Evolutionary conservation across 2,329 filamentous ascomycete species (phyloP).

Genomic region (Colletotrichum eleusines): DNA sequence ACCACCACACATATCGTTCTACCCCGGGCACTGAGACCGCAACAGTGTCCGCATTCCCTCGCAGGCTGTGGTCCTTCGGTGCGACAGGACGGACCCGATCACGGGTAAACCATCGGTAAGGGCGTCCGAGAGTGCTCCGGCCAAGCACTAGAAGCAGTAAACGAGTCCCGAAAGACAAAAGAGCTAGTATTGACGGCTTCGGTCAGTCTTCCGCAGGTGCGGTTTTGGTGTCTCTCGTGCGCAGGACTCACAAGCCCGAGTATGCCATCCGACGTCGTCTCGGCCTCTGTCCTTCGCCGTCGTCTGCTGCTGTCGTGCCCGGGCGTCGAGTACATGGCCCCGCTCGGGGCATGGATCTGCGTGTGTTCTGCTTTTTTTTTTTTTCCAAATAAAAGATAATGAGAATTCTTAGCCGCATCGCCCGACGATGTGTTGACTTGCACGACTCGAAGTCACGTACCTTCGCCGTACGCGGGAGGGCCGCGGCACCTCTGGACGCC

Average conservation of each 20-base stretch:
- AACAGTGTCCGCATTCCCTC: background rate
- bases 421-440: background rate
- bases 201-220: background rate
- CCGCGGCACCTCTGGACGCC: background rate
- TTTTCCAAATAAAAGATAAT: background rate
- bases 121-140: background rate
- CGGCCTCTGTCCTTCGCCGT: background rate
- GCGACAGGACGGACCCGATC: no score
- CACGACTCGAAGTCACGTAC: background rate
- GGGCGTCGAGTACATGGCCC: background rate
- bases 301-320: background rate
- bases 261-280: background rate
- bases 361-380: no score
- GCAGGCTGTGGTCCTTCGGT: background rate
- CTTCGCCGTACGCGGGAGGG: background rate
- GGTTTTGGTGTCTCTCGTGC: no score
- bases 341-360: background rate
- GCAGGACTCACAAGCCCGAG: background rate
- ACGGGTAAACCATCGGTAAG: background rate
- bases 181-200: background rate
- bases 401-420: background rate
- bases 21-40: background rate
- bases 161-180: background rate
- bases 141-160: background rate
- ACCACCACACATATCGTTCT: no score